Base-by-base conservation (phyloP, 129 eudicot species). In the Escallonia rubra region DNA sequence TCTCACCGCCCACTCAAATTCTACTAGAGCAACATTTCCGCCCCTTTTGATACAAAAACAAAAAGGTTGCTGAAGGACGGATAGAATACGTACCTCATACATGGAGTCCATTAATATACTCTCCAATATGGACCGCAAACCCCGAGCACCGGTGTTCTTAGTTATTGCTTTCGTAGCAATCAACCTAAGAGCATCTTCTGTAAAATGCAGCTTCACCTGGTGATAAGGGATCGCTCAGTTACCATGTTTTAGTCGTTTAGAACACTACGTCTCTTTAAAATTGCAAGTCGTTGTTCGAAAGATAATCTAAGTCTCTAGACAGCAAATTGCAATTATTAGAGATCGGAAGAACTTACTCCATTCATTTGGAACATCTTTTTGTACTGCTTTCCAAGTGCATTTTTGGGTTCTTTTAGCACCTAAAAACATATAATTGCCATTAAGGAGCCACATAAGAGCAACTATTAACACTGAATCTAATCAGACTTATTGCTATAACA, bases 321-420 rank as follows among this genome's bases (percentile, higher is more conserved):
- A 10, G 41, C 3, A 16, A 10, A 15, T 4, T 23, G 34, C 34
- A 23, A 23, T 23, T 23, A 23, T 23, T 23, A 23, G 34, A 1
- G 34, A 60, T 41, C 44, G 16, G 46, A 57, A 66, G 15, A 47
- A 74, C 82, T 86, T 66, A 83, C 99, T 23, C 82, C 90, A 47
- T 93, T 93, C 99, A 93, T 93, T 72, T 93, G 91, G 76, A 93
- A 93, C 90, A 93, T 80, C 86, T 89, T 93, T 70, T 74, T 86
- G 87, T 93, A 93, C 80, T 93, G 99, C 86, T 93, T 93, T 57
- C 96, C 96, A 73, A 93, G 68, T 8, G 99, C 99, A 69, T 93
- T 93, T 69, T 85, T 93, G 8, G 99, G 99, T 82, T 93, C 95
- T 9, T 95, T 89, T 68, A 93, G 81, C 64, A 93, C 99, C 99